phyloP scores from a whole-genome alignment of 208 protist species.

The Leishmania mexicana region DNA sequence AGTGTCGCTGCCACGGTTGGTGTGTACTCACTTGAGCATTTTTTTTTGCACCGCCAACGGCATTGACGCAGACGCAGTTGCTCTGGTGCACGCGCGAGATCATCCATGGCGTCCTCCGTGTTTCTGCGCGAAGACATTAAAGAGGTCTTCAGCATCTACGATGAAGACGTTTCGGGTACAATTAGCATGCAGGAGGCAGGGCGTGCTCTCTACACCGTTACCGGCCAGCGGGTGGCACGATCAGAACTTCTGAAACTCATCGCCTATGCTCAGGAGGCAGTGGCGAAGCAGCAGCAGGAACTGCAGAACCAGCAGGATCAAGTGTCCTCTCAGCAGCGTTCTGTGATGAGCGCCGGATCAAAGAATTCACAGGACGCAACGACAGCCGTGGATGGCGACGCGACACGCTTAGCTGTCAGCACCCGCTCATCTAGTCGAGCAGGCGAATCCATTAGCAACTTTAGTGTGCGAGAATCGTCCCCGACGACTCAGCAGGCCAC shows the following conservation, averaged over 20 bases:
- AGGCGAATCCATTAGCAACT: background rate
- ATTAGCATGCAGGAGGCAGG: conserved; percentile 68
- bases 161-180: conserved; percentile 76
- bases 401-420: background rate
- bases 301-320: conserved; percentile 7
- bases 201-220: conserved; percentile 80
- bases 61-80: background rate
- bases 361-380: background rate
- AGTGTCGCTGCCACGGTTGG: background rate
- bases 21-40: background rate
- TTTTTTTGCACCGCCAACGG: background rate
- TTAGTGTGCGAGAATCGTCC: background rate
- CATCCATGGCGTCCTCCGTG: background rate
- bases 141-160: conserved; percentile 84
- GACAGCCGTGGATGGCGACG: background rate
- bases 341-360: background rate
- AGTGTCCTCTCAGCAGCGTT: background rate
- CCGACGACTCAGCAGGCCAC: background rate
- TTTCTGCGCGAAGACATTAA: conserved; percentile 74
- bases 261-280: conserved; percentile 37
- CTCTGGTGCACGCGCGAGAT: background rate
- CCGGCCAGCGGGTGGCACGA: conserved; percentile 61
- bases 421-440: background rate
- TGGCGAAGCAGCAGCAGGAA: conserved; percentile 31
- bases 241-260: conserved; percentile 62